A percentile compares a stretch with the other conserved stretches of the same genome.
Evolutionary conservation across 169 alveolate genomes (phyloP).

Genomic region (Plasmodium falciparum): DNA sequence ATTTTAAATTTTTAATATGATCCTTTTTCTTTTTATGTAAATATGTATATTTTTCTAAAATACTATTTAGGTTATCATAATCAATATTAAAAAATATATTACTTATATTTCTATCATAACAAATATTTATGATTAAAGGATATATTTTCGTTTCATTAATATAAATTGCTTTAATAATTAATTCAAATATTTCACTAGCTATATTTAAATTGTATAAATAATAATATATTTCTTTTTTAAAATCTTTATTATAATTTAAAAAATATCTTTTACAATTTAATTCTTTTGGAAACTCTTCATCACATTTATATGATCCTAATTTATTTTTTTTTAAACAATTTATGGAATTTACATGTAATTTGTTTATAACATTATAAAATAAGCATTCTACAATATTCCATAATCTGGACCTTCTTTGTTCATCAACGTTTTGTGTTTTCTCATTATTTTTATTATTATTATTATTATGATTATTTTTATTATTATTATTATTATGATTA

Average conservation of each 20-base stretch:
- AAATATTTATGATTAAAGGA: slow-evolving; percentile 18
- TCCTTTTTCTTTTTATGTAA: slow-evolving; percentile 35
- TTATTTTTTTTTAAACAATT: neutral
- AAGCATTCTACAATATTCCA: slow-evolving; percentile 15
- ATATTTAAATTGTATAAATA: slow-evolving; percentile 35
- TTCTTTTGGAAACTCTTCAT: neutral
- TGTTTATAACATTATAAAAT: slow-evolving; percentile 6
- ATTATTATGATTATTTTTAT: neutral
- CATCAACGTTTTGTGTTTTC: neutral
- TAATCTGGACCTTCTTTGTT: neutral
- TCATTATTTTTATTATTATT: neutral
- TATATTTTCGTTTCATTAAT: slow-evolving; percentile 16
- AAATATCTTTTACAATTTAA: no score
- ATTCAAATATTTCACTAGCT: slow-evolving; percentile 50
- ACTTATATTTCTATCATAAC: slow-evolving; percentile 36
- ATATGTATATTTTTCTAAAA: slow-evolving; percentile 7
- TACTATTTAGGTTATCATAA: slow-evolving; percentile 3
- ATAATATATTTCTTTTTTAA: slow-evolving; percentile 18
- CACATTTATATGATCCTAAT: neutral
- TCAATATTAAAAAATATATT: slow-evolving; percentile 24
- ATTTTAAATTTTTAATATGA: neutral
- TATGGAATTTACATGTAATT: slow-evolving; percentile 16
- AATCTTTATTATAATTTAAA: slow-evolving; percentile 14
- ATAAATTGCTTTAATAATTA: slow-evolving; percentile 41
- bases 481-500: neutral